phyloP scores from a whole-genome alignment of 352 stramenopile species.

The Blastocystis sp. region DNA sequence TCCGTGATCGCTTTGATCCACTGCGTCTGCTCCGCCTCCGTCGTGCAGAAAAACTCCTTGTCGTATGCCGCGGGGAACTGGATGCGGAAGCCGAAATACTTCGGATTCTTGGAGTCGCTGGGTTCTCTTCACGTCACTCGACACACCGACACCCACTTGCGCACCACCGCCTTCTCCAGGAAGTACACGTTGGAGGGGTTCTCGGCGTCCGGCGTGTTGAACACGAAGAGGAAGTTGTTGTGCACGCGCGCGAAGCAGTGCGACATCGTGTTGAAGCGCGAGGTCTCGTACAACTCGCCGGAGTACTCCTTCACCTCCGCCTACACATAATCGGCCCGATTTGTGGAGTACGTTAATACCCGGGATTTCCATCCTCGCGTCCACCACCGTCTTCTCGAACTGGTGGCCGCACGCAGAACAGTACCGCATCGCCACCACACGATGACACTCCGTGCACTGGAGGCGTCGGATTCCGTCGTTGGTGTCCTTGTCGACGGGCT shows the following conservation, averaged over 20 bases:
- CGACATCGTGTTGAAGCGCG: conserved; percentile 83
- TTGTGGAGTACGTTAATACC: conserved; percentile 21
- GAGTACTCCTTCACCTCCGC: conserved; percentile 15
- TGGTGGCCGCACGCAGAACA: conserved; percentile 67
- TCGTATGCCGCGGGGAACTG: conserved; percentile 81
- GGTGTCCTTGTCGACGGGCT: conserved; percentile 40
- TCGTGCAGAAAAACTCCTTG: conserved; percentile 84
- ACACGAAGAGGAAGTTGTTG: conserved; percentile 87
- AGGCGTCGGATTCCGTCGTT: conserved; percentile 31
- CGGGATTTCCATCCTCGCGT: conserved; percentile 63
- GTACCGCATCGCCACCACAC: conserved; percentile 62
- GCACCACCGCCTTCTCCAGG: conserved; percentile 78
- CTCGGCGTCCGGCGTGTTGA: conserved; percentile 83
- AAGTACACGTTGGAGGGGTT: conserved; percentile 78
- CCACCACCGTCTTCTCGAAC: conserved; percentile 47
- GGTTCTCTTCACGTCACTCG: not conserved
- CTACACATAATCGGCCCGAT: not conserved
- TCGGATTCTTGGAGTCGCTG: conserved; percentile 75
- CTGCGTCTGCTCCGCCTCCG: conserved; percentile 80
- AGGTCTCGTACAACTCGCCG: not conserved
- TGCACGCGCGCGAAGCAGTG: conserved; percentile 84
- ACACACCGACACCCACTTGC: not conserved
- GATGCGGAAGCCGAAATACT: conserved; percentile 86
- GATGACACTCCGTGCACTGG: conserved; percentile 66
- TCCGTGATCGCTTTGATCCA: conserved; percentile 83